Base-by-base conservation (phyloP, 2,329 filamentous ascomycete species). In the Trematosphaeria pertusa region DNA sequence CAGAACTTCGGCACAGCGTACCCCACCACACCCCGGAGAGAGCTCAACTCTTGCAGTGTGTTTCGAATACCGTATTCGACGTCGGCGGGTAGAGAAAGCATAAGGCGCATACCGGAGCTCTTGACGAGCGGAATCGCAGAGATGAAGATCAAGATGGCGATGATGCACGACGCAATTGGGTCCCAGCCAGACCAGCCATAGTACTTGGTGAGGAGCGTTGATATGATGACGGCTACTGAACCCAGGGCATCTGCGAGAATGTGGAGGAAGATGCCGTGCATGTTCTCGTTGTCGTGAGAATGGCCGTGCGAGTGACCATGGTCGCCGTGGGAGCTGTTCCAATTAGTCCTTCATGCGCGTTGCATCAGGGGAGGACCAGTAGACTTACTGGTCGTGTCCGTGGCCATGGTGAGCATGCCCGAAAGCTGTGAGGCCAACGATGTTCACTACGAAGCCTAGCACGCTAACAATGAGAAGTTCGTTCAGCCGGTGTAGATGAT, bases 261-360 rank as follows among this genome's bases (percentile, higher is more conserved):
- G 65, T 99, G 94, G 15, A 99, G 78, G 72, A 96, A 99, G 57
- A 99, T 97, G 10, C 94, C 94, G 61, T 94, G 84, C 92, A 99
- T 97, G 67, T 99, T 99, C 63, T 99, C 94, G 70, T 96, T 96
- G 52, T 91, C 88, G 63, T 92, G 88, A n/a, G 76, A 74, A 58
- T 85, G 80, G 15, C 56, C 61, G 34, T 67, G 65, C 2, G 45
- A 48, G 37, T 75, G 69, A 20, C 63, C 65, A 34, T 75, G 67
- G 33, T 65, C 62, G 17, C 66, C 66, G 51, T 82, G 76, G 3
- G 65, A 62, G 31, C 51, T 54, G 22, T 36, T 21, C 5, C 15
- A 39, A 58, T 69, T 46, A 44, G 32, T 30, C 17, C 18, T 17
- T 38, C 20, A 15, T n/a, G n/a, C 70, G 24, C 4, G 12, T 34